Percentiles rank a stretch among this genome's conserved stretches.
Evolutionary conservation across 2,329 filamentous ascomycete genomes (phyloP).

Genomic region (Cordyceps fumosorosea): DNA sequence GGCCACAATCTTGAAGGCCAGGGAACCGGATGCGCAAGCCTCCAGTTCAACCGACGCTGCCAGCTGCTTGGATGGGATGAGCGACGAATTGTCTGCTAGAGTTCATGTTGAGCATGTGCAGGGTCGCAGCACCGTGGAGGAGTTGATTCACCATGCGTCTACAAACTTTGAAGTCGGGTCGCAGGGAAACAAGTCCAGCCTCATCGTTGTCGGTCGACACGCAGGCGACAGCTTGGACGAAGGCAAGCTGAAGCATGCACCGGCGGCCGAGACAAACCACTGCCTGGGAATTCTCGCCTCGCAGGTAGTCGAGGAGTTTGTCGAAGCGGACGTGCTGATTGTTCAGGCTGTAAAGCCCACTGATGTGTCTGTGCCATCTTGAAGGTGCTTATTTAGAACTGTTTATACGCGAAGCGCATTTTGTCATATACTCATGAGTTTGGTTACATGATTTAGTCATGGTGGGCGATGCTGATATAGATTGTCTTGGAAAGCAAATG

Average conservation of each 20-base stretch:
- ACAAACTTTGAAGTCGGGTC: constrained; percentile 1
- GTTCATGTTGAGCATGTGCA: constrained; percentile 18
- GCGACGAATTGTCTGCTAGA: constrained; percentile 13
- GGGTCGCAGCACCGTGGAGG: constrained; percentile 17
- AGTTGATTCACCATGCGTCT: constrained; percentile 19
- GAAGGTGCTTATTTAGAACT: neutral
- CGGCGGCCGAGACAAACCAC: constrained; percentile 17
- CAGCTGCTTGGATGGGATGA: constrained; percentile 8
- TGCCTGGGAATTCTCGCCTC: constrained; percentile 21
- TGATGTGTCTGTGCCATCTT: neutral
- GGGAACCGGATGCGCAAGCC: neutral
- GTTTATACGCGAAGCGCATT: neutral
- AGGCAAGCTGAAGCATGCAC: constrained; percentile 17
- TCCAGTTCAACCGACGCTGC: constrained; percentile 15
- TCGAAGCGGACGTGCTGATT: constrained; percentile 21
- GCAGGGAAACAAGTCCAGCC: constrained; percentile 14
- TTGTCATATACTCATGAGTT: neutral
- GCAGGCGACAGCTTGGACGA: constrained; percentile 16
- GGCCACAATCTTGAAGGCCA: constrained; percentile 55
- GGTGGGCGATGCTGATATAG: too few relatives aligned
- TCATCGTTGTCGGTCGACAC: constrained; percentile 21
- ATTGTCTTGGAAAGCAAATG: neutral
- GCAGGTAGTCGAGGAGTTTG: constrained; percentile 19
- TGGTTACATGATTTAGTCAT: neutral
- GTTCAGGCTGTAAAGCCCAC: constrained; percentile 17